Base-by-base conservation (phyloP, 1,284 basidiomycete species). In the Heliocybe sulcata region DNA sequence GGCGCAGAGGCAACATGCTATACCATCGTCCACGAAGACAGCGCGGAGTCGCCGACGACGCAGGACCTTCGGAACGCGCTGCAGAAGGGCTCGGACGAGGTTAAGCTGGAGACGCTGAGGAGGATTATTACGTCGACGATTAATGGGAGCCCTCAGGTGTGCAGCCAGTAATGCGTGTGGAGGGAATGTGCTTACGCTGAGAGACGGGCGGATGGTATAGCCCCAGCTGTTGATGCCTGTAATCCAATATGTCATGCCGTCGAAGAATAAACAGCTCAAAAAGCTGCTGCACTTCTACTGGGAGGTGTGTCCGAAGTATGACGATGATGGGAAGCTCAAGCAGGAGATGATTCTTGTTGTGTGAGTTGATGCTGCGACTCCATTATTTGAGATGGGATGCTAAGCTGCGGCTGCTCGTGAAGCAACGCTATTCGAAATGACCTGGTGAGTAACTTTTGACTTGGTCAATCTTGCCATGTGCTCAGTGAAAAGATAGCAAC, bases 331-430 rank as follows among this genome's bases (percentile, higher is more conserved):
- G 55, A 98, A 98, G 75, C 76, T 99, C 64, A 98, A 98, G 81
- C 97, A 99, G 74, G 97, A 99, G 77, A 99, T 99, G 97, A 99
- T 99, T 66, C 82, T 99, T 50, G 96, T 99, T 49, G 95, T 96
- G 92, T 95, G 69, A 67, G 90, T 83, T 2, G 25, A 33, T 29
- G 50, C 54, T 29, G 45, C 52, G 22, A 50, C 16, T 42, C 12
- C 38, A n/a, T n/a, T n/a, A n/a, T n/a, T n/a, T n/a, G 16, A 16
- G 6, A 42, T n/a, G 19, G n/a, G 16, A n/a, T 45, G 3, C 23
- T 10, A 38, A 27, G 22, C 38, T 60, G 51, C 56, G 38, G 55
- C n/a, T 19, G 61, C 55, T 55, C 1, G 27, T 47, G 20, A 47
- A 22, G 93, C 65, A 98, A 98, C 67, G 95, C 95, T 51, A 94